A percentile compares a stretch with the other conserved stretches of the same genome.
Conservation (phyloP, 2,329 filamentous ascomycete genomes). For the Botrytis medusae region DNA sequence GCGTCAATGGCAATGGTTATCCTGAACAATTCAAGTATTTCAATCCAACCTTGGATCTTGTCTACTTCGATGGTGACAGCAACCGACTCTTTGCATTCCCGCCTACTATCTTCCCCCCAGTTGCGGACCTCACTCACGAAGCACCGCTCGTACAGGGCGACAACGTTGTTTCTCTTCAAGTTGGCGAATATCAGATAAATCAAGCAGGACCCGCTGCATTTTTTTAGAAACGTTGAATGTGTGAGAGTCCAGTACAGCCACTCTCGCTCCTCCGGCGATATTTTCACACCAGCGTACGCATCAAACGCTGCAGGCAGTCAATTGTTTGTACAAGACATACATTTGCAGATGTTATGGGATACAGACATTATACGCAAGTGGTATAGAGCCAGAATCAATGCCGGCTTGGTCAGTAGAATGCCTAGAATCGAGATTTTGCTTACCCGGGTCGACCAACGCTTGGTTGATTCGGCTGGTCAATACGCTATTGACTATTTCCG, state of each 20-base stretch:
- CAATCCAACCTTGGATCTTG: neutral
- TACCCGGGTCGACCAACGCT: neutral
- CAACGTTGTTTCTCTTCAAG: neutral
- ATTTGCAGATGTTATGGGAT: accelerated
- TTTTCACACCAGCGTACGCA: accelerated
- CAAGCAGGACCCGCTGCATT: neutral
- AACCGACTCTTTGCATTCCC: neutral
- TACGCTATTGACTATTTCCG: neutral
- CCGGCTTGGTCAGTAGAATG: neutral
- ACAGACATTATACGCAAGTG: accelerated
- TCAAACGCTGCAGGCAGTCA: neutral
- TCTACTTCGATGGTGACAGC: neutral
- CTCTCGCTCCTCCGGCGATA: no score
- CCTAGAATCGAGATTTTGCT: neutral
- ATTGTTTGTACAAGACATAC: neutral
- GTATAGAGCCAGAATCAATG: neutral
- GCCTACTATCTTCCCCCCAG: neutral
- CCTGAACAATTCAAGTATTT: neutral
- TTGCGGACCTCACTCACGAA: neutral
- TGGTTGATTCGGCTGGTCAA: neutral
- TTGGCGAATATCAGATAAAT: neutral
- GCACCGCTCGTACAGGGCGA: neutral
- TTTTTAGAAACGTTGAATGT: neutral
- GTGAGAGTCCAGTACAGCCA: accelerated
- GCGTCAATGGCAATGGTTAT: neutral